Percentiles rank a stretch among this genome's conserved stretches.
phyloP scores from a whole-genome alignment of 345 rosid species.

The Eucalyptus curtisii region DNA sequence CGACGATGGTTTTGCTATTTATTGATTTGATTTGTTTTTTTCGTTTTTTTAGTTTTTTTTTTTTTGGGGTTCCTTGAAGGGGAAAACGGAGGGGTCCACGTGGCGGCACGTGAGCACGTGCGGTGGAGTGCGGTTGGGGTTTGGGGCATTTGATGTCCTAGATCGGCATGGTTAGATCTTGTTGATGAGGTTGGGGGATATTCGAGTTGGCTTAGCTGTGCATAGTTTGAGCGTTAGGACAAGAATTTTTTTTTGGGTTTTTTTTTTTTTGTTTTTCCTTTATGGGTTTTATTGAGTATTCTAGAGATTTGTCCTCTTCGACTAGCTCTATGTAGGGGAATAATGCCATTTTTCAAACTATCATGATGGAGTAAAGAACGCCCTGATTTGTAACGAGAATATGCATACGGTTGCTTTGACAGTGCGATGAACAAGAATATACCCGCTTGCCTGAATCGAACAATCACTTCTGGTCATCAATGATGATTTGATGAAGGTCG shows the following conservation, averaged over 20 bases:
- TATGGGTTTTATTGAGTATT: neutral
- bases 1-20: neutral
- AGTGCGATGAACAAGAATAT: rapidly evolving
- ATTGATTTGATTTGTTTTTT: neutral
- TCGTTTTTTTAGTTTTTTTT: neutral
- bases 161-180: neutral
- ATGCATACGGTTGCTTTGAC: rapidly evolving
- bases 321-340: neutral
- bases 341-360: neutral
- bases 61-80: neutral
- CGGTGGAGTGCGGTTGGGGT: neutral
- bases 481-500: neutral
- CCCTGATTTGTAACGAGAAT: neutral
- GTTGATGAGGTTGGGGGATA: neutral
- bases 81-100: neutral
- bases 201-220: neutral
- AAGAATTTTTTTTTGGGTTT: neutral
- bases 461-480: neutral
- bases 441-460: rapidly evolving
- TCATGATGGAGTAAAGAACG: neutral
- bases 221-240: neutral
- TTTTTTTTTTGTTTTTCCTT: too few relatives aligned
- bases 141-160: neutral
- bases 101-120: slow-evolving; percentile 14
- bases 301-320: neutral